Percentiles rank a stretch among this genome's conserved stretches.
phyloP scores from a whole-genome alignment of 2,329 filamentous ascomycete genomes.

The Microdochium nivale region DNA sequence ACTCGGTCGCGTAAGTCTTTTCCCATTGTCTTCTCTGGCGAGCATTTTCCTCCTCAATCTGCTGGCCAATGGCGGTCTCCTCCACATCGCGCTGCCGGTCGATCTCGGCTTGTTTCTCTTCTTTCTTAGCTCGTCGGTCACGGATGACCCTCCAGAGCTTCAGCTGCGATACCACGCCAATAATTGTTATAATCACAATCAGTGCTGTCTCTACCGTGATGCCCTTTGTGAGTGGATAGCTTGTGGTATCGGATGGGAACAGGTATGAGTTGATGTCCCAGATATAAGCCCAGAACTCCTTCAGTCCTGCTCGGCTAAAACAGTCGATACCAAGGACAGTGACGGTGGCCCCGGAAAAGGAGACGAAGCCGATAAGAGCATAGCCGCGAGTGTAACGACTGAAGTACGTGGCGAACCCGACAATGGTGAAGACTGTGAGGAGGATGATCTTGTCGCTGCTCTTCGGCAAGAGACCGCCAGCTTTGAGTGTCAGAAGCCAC shows the following conservation, averaged over 20 bases:
- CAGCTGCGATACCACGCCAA: constrained; percentile 76
- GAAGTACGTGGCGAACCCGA: constrained; percentile 66
- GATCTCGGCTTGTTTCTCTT: constrained; percentile 37
- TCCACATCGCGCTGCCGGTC: constrained; percentile 40
- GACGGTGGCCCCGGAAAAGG: constrained; percentile 74
- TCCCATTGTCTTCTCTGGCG: constrained; percentile 68
- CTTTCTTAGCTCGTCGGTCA: constrained; percentile 46
- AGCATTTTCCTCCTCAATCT: constrained; percentile 53
- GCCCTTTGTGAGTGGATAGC: constrained; percentile 78
- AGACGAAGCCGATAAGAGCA: constrained; percentile 65
- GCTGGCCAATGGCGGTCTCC: constrained; percentile 60
- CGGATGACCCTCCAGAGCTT: constrained; percentile 78
- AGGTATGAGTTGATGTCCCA: constrained; percentile 74
- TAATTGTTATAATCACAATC: constrained; percentile 63
- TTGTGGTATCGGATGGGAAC: constrained; percentile 68
- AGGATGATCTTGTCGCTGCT: constrained; percentile 61
- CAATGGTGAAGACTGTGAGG: constrained; percentile 63
- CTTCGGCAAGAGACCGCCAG: constrained; percentile 63
- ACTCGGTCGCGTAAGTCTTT: constrained; percentile 59
- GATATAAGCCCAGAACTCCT: constrained; percentile 93
- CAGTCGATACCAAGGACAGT: constrained; percentile 82
- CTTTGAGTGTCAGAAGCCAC: constrained; percentile 77
- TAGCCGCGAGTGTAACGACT: constrained; percentile 71
- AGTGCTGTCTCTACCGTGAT: constrained; percentile 79
- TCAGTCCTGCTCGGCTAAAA: constrained; percentile 80